Evolutionary conservation across 164 flowering plant genomes (phyloP), one percentile per base, ranked within the genome.

Genomic region (Kingdonia uniflora): DNA sequence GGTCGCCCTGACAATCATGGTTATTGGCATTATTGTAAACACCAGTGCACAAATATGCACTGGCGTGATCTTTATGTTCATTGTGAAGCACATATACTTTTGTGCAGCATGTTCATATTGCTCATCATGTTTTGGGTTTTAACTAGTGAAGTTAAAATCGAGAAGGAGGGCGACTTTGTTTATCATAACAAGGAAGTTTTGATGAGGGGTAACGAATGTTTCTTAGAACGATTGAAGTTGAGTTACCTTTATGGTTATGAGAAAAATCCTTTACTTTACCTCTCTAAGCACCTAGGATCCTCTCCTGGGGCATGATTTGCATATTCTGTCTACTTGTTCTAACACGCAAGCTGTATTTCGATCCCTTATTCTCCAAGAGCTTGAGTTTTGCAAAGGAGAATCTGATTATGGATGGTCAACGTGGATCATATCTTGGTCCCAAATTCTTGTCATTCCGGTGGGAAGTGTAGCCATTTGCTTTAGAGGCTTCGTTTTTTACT

Each of bases 31-130:
- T 19, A 33, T 47, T 8, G 64, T 54, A 10, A 51, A 67, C 44
- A 41, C 54, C 1, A 24, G 57, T 35, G 55, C 62, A 1, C 64
- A 67, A 19, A 23, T 67, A 14, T 6, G 0, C 19, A 57, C 66
- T 11, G 60, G 60, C 35, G 51, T 29, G 19, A 26, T 35, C 33
- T 55, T 55, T 17, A 2, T n/a, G 10, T 55, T 43, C 49, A 43
- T 11, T 29, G 1, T 29, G 1, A 22, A 44, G 42, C 58, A 43
- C 15, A 12, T 55, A 29, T 16, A 13, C 19, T 42, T n/a, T 12
- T 44, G 15, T 16, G 42, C 14, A 42, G 58, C 21, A 55, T 42
- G 41, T 25, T 55, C 23, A 10, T 44, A 25, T 43, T 56, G 26
- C 59, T 56, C 6, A 10, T 20, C 13, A 12, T 42, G 42, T 15